Evolutionary conservation across 2,329 filamentous ascomycete genomes (phyloP).

Genomic region (Graphilbum fragrans): DNA sequence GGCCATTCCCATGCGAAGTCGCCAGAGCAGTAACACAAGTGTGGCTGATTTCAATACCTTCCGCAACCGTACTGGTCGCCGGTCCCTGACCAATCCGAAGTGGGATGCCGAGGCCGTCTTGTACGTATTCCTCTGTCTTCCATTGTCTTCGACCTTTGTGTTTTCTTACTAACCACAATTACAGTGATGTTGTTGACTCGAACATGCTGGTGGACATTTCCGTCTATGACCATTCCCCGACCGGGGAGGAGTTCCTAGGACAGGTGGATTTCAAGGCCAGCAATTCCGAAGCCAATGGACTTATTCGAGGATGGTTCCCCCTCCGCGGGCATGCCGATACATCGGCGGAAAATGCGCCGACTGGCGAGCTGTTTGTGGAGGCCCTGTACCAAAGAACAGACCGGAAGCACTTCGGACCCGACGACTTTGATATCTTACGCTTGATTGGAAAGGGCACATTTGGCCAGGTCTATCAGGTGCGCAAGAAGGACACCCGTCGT

Average conservation of each 20-base stretch:
- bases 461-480: conserved; percentile 95
- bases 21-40: conserved; percentile 93
- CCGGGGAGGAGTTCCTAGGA: conserved; percentile 78
- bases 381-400: conserved; percentile 78
- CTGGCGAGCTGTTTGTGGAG: conserved; percentile 82
- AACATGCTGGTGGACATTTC: conserved; percentile 87
- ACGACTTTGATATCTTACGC: conserved; percentile 91
- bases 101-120: conserved; percentile 96
- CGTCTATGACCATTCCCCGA: conserved; percentile 69
- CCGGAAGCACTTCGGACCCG: conserved; percentile 84
- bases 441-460: conserved; percentile 98
- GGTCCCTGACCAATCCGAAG: conserved; percentile 66
- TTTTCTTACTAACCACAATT: neutral
- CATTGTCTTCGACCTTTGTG: neutral
- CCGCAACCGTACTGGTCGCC: conserved; percentile 43
- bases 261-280: conserved; percentile 71
- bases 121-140: conserved; percentile 47
- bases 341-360: conserved; percentile 55
- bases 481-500: conserved; percentile 88
- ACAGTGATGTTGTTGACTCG: conserved; percentile 82
- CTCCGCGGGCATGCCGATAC: conserved; percentile 66
- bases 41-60: conserved; percentile 52
- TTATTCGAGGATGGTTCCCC: conserved; percentile 74
- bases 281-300: conserved; percentile 52
- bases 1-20: conserved; percentile 93